phyloP scores from a whole-genome alignment of 176 grass and related monocot species.

The Areca catechu region DNA sequence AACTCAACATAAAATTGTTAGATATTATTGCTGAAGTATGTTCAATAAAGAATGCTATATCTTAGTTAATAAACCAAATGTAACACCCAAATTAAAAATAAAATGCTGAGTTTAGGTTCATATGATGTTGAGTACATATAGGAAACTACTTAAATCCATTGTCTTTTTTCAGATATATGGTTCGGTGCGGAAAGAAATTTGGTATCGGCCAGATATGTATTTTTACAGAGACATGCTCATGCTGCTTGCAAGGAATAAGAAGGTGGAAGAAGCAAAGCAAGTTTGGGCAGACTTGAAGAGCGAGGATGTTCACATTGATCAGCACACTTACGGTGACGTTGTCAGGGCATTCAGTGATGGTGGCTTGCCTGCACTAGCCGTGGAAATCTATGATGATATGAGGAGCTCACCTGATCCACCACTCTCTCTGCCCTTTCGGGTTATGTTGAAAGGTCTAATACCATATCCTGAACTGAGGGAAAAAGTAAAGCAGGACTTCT shows the following conservation, averaged over 20 bases:
- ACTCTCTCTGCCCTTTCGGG: slow-evolving; percentile 70
- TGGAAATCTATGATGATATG: slow-evolving; percentile 88
- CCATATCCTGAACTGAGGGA: slow-evolving; percentile 70
- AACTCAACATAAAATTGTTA: too few species aligned
- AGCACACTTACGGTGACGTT: slow-evolving; percentile 70
- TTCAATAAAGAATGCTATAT: too few species aligned
- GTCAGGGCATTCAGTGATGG: slow-evolving; percentile 55
- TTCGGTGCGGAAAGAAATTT: slow-evolving; percentile 72
- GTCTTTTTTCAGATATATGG: slow-evolving; percentile 48
- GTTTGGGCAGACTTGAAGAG: slow-evolving; percentile 68
- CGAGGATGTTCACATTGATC: slow-evolving; percentile 65
- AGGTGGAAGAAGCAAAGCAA: slow-evolving; percentile 41
- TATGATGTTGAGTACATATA: too few species aligned
- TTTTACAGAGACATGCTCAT: slow-evolving; percentile 78
- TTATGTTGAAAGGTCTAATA: slow-evolving; percentile 77
- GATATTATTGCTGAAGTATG: too few species aligned
- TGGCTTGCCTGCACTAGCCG: slow-evolving; percentile 50
- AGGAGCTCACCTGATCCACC: slow-evolving; percentile 63
- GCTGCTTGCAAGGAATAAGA: slow-evolving; percentile 85
- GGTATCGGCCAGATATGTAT: slow-evolving; percentile 88
- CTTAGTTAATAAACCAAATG: too few species aligned
- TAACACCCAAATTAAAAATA: too few species aligned
- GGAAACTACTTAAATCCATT: not conserved
- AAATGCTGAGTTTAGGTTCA: too few species aligned
- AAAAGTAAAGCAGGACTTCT: slow-evolving; percentile 79